A percentile compares a stretch with the other conserved stretches of the same genome.
These are phyloP conservation scores for Saksenaea oblongispora DNA, from an alignment of 371 early-diverging fungal genomes.

Conservation along the genomic window DNA sequence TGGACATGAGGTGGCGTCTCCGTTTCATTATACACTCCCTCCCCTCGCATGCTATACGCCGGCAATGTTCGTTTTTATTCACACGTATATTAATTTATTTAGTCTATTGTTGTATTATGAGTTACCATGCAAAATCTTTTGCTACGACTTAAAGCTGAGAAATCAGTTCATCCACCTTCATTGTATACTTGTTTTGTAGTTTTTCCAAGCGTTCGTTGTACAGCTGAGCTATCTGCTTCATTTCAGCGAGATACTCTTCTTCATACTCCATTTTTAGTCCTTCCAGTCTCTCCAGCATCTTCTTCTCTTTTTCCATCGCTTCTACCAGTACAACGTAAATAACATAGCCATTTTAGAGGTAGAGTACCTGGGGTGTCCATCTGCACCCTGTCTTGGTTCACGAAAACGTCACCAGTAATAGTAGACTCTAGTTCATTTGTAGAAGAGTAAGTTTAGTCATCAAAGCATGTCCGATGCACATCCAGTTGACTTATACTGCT, in stretches of 20 bases:
- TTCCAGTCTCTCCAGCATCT: neutral
- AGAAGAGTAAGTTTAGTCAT: neutral
- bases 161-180: neutral
- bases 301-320: neutral
- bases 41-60: no score
- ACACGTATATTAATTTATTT: no score
- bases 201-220: neutral
- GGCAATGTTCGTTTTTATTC: no score
- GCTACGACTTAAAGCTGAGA: neutral
- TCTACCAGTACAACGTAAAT: neutral
- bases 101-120: neutral
- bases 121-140: neutral
- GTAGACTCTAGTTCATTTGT: neutral
- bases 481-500: neutral
- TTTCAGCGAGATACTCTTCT: neutral
- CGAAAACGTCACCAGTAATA: neutral
- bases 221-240: neutral
- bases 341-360: neutral
- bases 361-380: neutral
- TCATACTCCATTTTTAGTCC: neutral
- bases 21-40: no score
- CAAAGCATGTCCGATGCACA: neutral
- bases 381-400: neutral
- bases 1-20: no score
- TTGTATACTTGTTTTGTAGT: neutral